Evolutionary conservation across 1,284 basidiomycete genomes (phyloP).

Genomic region (Sanghuangporus sanghuang): DNA sequence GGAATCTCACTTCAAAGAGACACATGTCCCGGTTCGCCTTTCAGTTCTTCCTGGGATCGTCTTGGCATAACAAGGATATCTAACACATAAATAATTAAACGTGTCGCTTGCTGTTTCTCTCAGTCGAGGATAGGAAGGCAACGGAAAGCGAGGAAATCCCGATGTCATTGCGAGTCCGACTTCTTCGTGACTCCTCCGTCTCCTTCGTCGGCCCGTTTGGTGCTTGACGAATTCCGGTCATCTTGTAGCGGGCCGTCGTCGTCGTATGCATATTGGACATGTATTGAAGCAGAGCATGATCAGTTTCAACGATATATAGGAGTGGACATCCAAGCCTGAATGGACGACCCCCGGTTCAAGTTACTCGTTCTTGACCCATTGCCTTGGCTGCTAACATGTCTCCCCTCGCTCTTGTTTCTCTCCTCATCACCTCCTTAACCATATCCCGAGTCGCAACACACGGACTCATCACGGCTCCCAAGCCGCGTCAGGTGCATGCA

Average conservation of each 20-base stretch:
- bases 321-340: too few relatives aligned
- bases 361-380: background rate
- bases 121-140: background rate
- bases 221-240: background rate
- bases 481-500: constrained; percentile 24
- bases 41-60: too few relatives aligned
- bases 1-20: background rate
- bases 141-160: background rate
- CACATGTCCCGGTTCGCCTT: too few relatives aligned
- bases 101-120: background rate
- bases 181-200: background rate
- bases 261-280: background rate
- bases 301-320: background rate
- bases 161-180: background rate
- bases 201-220: background rate
- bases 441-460: constrained; percentile 21
- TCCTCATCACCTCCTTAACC: background rate
- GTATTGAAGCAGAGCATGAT: background rate
- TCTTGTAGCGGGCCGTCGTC: background rate
- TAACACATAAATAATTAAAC: background rate
- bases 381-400: background rate
- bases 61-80: too few relatives aligned
- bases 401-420: background rate
- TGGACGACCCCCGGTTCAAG: background rate
- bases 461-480: constrained; percentile 28